These are phyloP conservation scores for Tylopilus sp. DNA, from an alignment of 768 basidiomycete species.

Conservation along the genomic window DNA sequence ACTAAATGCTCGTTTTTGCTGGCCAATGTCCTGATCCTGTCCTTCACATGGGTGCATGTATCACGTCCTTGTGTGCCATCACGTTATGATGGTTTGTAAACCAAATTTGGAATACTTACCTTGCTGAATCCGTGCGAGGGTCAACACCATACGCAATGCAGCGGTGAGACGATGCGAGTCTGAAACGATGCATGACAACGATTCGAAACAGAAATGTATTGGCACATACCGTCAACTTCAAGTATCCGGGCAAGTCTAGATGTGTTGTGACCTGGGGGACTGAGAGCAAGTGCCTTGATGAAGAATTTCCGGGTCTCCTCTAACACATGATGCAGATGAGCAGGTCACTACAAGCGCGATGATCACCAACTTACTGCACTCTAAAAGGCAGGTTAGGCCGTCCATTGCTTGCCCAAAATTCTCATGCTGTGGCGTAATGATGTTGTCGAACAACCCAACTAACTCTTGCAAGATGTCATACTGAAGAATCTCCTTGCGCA, in stretches of 20 bases:
- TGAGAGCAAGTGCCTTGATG: constrained; percentile 3
- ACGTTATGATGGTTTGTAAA: too few species aligned
- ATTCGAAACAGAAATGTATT: not conserved
- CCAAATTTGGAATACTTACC: not conserved
- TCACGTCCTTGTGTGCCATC: not conserved
- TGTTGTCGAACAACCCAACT: constrained; percentile 14
- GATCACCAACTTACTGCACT: constrained; percentile 11
- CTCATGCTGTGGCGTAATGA: not conserved
- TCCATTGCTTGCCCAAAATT: constrained; percentile 24
- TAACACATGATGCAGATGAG: not conserved
- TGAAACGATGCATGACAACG: not conserved
- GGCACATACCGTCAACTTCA: constrained; percentile 10
- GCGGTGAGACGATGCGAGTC: constrained; percentile 11
- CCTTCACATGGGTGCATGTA: constrained; percentile 7
- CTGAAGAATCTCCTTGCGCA: constrained; percentile 16
- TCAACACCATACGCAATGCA: constrained; percentile 16
- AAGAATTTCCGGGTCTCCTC: constrained; percentile 10
- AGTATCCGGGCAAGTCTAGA: constrained; percentile 15
- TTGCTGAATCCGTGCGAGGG: constrained; percentile 14
- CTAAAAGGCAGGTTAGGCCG: constrained; percentile 14
- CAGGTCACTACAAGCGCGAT: not conserved
- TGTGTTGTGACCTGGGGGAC: not conserved
- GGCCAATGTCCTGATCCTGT: constrained; percentile 16
- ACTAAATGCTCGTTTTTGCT: constrained; percentile 4
- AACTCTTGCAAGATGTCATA: constrained; percentile 10